A percentile compares a stretch with the other conserved stretches of the same genome.
phyloP scores from a whole-genome alignment of 106 monocot species.

The Acanthochlamys bracteata region DNA sequence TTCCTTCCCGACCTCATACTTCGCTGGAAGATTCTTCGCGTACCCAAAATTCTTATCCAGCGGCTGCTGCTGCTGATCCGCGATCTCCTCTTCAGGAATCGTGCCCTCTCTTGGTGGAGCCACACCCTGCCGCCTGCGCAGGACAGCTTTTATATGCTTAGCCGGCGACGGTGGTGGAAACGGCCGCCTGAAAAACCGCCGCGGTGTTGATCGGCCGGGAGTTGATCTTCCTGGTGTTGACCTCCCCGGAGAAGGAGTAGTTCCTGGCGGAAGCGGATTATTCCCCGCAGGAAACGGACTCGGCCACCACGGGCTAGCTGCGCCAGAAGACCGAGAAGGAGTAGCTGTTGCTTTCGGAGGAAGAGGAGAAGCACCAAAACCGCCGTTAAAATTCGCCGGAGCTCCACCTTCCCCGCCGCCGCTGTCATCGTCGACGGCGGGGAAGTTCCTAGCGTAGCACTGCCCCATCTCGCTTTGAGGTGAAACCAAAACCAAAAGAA shows the following conservation, averaged over 20 bases:
- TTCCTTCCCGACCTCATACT: conserved; percentile 76
- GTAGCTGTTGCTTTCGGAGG: not conserved
- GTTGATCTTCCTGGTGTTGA: conserved; percentile 11
- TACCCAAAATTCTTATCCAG: conserved; percentile 77
- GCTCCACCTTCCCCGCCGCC: conserved; percentile 8
- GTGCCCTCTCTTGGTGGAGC: conserved; percentile 28
- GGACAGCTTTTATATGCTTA: conserved; percentile 41
- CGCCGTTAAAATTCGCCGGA: not conserved
- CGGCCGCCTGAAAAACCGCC: conserved; percentile 42
- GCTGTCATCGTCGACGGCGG: conserved; percentile 22
- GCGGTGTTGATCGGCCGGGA: conserved; percentile 49
- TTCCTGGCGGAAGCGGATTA: conserved; percentile 20
- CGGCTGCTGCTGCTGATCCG: conserved; percentile 14
- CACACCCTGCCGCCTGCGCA: conserved; percentile 21
- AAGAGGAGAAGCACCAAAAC: not conserved
- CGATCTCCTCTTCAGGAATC: conserved; percentile 39
- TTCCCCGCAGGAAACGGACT: conserved; percentile 35
- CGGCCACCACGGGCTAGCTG: conserved; percentile 47
- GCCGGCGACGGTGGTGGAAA: conserved; percentile 51
- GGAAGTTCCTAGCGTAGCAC: conserved; percentile 59
- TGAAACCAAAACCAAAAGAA: not conserved
- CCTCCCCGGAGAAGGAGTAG: conserved; percentile 48
- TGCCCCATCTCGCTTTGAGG: conserved; percentile 33
- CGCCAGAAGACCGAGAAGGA: conserved; percentile 6
- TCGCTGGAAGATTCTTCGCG: conserved; percentile 51